Percentiles rank a stretch among this genome's conserved stretches.
Evolutionary conservation across 2,329 filamentous ascomycete genomes (phyloP).

Genomic region (Cadophora malorum): DNA sequence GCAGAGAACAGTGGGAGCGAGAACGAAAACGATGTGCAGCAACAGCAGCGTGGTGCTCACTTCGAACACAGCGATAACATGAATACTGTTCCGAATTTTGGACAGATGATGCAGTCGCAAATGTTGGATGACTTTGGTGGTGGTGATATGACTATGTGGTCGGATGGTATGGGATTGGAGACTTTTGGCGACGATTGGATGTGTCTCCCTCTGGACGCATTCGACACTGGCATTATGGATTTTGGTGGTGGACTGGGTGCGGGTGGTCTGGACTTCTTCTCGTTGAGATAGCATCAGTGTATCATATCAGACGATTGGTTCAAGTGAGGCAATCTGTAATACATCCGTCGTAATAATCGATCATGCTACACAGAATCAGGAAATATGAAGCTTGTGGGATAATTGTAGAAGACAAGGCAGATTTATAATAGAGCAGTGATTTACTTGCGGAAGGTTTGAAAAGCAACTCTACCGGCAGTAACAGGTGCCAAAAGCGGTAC

Average conservation of each 20-base stretch:
- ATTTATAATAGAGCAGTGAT: no score
- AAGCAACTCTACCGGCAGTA: no score
- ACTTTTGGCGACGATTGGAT: slow-evolving; percentile 22
- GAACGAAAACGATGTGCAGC: background rate
- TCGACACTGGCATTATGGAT: background rate
- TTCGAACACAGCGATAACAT: background rate
- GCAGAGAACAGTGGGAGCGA: background rate
- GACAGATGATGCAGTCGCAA: background rate
- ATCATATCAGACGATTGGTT: background rate
- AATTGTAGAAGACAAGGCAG: no score
- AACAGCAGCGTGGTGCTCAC: background rate
- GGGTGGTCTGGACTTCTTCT: slow-evolving; percentile 17
- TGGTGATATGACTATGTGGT: slow-evolving; percentile 2
- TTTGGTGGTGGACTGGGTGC: slow-evolving; percentile 11
- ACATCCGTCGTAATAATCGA: no score
- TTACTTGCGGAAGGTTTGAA: no score
- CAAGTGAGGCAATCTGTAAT: background rate
- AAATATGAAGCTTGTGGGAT: no score
- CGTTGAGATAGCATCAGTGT: slow-evolving; percentile 11
- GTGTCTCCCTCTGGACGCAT: slow-evolving; percentile 16
- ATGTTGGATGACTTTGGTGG: background rate
- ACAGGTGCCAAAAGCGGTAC: background rate
- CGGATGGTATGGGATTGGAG: background rate
- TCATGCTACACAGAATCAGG: no score
- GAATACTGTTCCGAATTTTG: background rate